A percentile compares a stretch with the other conserved stretches of the same genome.
These are phyloP conservation scores for Bassia scoparia DNA, from an alignment of 148 eudicot species.

Conservation along the genomic window DNA sequence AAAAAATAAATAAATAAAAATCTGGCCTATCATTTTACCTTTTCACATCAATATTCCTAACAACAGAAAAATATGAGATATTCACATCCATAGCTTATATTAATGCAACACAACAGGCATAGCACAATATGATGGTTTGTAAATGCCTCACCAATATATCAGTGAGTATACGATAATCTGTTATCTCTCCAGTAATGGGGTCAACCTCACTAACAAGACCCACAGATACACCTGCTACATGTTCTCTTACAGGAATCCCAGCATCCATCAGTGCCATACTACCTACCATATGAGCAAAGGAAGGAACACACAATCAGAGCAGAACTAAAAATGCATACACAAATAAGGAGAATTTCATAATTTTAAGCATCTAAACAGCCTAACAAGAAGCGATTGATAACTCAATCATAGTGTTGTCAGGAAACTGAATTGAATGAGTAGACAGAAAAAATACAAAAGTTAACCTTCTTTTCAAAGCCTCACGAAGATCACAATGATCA, in stretches of 20 bases:
- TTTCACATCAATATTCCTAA: background rate
- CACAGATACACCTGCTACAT: slow-evolving; percentile 92
- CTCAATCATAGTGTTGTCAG: too few species aligned
- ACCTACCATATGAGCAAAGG: slow-evolving; percentile 38
- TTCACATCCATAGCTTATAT: background rate
- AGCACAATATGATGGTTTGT: background rate
- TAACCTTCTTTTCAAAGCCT: background rate
- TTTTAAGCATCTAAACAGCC: background rate
- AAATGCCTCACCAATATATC: slow-evolving; percentile 75
- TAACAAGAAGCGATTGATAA: background rate
- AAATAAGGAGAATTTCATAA: background rate
- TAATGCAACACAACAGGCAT: background rate
- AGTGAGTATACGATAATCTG: slow-evolving; percentile 78
- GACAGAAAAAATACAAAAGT: too few species aligned
- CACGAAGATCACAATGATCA: background rate
- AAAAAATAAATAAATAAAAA: too few species aligned
- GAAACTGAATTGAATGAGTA: too few species aligned
- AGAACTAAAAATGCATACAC: slow-evolving; percentile 11
- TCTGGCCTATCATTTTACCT: background rate
- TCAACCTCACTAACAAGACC: slow-evolving; percentile 89
- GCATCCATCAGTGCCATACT: slow-evolving; percentile 99
- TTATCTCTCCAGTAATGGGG: slow-evolving; percentile 60
- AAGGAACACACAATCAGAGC: background rate
- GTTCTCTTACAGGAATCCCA: slow-evolving; percentile 79
- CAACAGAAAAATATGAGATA: background rate